A percentile compares a stretch with the other conserved stretches of the same genome.
These are phyloP conservation scores for Echinochloa phyllopogon DNA, from an alignment of 176 grass and related monocot genomes.

Conservation along the genomic window DNA sequence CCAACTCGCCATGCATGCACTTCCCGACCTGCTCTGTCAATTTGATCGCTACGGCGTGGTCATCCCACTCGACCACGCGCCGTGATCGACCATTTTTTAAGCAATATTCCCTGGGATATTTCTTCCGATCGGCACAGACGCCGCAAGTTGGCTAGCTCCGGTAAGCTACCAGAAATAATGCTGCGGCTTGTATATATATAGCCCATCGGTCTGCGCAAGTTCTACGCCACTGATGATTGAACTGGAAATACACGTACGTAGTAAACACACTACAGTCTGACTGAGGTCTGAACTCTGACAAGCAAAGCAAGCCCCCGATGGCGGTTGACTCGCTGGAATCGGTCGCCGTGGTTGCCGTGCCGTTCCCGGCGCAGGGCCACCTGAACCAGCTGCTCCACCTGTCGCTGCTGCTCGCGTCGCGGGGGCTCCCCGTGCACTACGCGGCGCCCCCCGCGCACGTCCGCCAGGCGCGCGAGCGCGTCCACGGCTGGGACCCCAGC, in stretches of 20 bases:
- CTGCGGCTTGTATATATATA: not conserved
- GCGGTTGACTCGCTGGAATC: not conserved
- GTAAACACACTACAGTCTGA: not conserved
- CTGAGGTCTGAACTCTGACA: not conserved
- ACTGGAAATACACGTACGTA: not conserved
- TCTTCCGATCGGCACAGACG: not conserved
- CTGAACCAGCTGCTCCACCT: conserved; percentile 75
- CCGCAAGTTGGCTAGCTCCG: not conserved
- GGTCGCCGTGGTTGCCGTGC: conserved; percentile 63
- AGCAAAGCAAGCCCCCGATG: not conserved
- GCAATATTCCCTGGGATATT: not conserved
- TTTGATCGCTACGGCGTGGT: not conserved
- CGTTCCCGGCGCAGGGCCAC: conserved; percentile 69
- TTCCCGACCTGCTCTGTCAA: not conserved
- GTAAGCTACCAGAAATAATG: not conserved
- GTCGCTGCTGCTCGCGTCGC: conserved; percentile 51
- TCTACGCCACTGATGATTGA: not conserved
- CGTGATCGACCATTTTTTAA: not conserved
- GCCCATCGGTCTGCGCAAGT: not conserved
- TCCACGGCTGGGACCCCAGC: conserved; percentile 33
- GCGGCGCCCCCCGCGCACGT: conserved; percentile 57
- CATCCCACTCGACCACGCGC: not conserved
- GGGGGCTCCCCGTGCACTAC: conserved; percentile 63
- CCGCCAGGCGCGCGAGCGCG: conserved; percentile 48
- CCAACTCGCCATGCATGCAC: too few relatives aligned